These are phyloP conservation scores for Medicago lupulina DNA, from an alignment of 306 rosid genomes.

Conservation along the genomic window DNA sequence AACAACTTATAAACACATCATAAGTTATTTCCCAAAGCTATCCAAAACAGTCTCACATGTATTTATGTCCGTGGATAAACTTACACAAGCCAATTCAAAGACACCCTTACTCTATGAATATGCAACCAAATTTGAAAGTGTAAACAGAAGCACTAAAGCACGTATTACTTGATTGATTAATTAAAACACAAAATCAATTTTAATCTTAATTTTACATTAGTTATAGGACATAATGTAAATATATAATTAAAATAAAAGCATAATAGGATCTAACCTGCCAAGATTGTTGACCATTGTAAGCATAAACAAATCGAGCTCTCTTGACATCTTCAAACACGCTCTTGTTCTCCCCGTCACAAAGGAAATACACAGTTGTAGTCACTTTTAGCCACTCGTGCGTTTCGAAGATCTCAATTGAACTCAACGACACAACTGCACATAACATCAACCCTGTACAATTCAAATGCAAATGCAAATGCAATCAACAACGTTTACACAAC, in stretches of 20 bases:
- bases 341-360: conserved; percentile 67
- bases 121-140: background rate
- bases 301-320: conserved; percentile 52
- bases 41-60: too few species aligned
- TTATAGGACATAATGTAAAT: background rate
- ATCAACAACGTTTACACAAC: background rate
- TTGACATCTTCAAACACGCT: conserved; percentile 70
- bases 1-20: background rate
- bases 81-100: background rate
- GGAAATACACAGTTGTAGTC: conserved; percentile 72
- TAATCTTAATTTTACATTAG: background rate
- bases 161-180: conserved; percentile 19
- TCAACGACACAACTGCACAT: conserved; percentile 69
- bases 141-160: background rate
- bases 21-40: background rate
- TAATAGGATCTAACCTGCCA: conserved; percentile 70
- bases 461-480: conserved; percentile 9
- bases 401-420: conserved; percentile 63
- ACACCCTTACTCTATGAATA: background rate
- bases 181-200: background rate
- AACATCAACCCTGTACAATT: conserved; percentile 50
- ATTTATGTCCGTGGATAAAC: background rate
- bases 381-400: conserved; percentile 68
- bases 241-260: background rate
- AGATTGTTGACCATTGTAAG: conserved; percentile 84